A percentile compares a stretch with the other conserved stretches of the same genome.
These are phyloP conservation scores for Salvia splendens DNA, from an alignment of 257 asterid species.

Conservation along the genomic window DNA sequence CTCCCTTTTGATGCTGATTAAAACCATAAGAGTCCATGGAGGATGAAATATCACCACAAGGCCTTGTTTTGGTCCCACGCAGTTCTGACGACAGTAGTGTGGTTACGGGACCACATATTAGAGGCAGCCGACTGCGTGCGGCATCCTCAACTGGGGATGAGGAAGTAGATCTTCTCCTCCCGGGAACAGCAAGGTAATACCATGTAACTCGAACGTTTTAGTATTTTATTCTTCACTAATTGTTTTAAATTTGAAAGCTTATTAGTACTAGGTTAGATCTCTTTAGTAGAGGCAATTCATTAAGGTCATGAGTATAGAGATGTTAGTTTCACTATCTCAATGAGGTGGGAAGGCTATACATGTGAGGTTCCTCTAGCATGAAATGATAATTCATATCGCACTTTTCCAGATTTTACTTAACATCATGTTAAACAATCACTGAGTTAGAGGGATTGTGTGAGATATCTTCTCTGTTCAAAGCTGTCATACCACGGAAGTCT, in stretches of 20 bases:
- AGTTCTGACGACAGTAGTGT: constrained; percentile 61
- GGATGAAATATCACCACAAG: constrained; percentile 88
- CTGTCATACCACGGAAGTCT: neutral
- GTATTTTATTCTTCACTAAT: neutral
- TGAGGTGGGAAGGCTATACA: neutral
- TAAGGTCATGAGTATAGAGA: neutral
- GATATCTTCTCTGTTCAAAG: too few species aligned
- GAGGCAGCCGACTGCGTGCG: constrained; percentile 88
- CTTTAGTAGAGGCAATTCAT: neutral
- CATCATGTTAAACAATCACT: neutral
- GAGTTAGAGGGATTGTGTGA: neutral
- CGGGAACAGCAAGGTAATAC: constrained; percentile 93
- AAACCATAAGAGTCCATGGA: constrained; percentile 65
- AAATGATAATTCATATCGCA: neutral
- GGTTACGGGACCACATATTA: constrained; percentile 80
- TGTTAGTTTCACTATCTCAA: neutral
- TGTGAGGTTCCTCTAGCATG: neutral
- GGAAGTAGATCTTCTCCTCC: constrained; percentile 98
- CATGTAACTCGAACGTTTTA: neutral
- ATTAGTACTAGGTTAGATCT: neutral
- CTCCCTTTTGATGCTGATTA: constrained; percentile 28
- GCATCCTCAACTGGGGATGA: constrained; percentile 87
- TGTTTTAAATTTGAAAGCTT: neutral
- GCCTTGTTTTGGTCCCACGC: constrained; percentile 91
- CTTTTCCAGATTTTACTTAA: neutral